Base-by-base conservation (phyloP, 305 asterid species). In the Nicotiana rustica region DNA sequence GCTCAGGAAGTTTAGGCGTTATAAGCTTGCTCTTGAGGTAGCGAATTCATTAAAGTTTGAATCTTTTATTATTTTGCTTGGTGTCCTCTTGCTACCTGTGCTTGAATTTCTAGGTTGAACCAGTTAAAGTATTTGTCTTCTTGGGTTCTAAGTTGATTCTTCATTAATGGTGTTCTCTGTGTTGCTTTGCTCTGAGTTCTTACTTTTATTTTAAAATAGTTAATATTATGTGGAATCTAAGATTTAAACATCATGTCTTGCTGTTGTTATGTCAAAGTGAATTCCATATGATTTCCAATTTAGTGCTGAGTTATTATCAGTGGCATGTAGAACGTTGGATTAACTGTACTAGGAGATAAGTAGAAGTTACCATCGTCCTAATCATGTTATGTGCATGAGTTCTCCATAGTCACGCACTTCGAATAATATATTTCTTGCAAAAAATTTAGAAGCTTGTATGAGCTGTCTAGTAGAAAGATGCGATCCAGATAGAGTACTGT, bases 1-100 rank as follows among this genome's bases (percentile, higher is more conserved):
- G 92, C 96, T 96, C 77, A 88, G 99, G 88, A 92, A 92, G 86
- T 96, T 89, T 86, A 87, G 88, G 84, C 97, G 97, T 76, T 92
- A 65, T 85, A 87, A 89, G 66, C 81, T 60, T 82, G 98, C 99
- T 78, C 97, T 96, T 82, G 91, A 96, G 98, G 99, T 96, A 85
- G 14, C 36, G 0, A 73, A 73, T 47, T 17, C 3, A 13, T 73
- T 49, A 1, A 49, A 73, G 64, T 25, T 73, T 73, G 9, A 47
- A 7, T 49, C 3, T 73, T 70, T 25, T 64, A 10, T 41, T 70
- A 41, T 47, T 47, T 73, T 47, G 79, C 1, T 21, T 73, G 52
- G 41, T 13, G 12, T 47, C 1, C 13, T 73, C 38, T 73, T 0
- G 62, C 21, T 73, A 25, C 3, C 1, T 47, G 0, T 73, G 1